These are phyloP conservation scores for Zasmidium citrigriseum DNA, from an alignment of 2,329 filamentous ascomycete species.

Conservation along the genomic window DNA sequence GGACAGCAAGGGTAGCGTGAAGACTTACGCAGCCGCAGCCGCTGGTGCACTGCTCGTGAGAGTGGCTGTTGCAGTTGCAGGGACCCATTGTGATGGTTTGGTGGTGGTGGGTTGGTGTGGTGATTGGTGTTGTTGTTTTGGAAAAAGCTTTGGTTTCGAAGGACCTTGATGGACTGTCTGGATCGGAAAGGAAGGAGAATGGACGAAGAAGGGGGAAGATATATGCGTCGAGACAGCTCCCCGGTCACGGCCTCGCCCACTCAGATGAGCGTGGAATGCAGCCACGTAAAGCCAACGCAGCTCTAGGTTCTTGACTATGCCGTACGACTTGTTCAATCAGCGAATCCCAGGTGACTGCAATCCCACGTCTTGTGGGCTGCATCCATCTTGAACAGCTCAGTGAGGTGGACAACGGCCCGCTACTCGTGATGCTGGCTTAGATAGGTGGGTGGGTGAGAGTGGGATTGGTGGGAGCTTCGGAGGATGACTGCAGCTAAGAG, in stretches of 20 bases:
- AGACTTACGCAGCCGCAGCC: slow-evolving; percentile 35
- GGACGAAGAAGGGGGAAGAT: slow-evolving; percentile 20
- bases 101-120: slow-evolving; percentile 7
- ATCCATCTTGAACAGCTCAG: slow-evolving; percentile 6
- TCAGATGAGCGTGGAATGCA: slow-evolving; percentile 12
- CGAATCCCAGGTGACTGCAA: slow-evolving; percentile 13
- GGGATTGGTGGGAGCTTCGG: slow-evolving; percentile 8
- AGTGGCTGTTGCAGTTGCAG: slow-evolving; percentile 29
- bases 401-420: slow-evolving; percentile 11
- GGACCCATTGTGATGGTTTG: slow-evolving; percentile 33
- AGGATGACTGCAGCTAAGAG: slow-evolving; percentile 6
- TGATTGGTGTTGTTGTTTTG: slow-evolving; percentile 13
- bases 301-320: slow-evolving; percentile 17
- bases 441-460: slow-evolving; percentile 4
- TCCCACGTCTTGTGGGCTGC: slow-evolving; percentile 25
- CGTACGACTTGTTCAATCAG: slow-evolving; percentile 13
- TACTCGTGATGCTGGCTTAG: slow-evolving; percentile 3
- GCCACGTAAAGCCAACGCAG: slow-evolving; percentile 22
- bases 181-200: slow-evolving; percentile 12
- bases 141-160: background rate
- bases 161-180: slow-evolving; percentile 24
- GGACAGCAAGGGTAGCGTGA: background rate
- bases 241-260: slow-evolving; percentile 12
- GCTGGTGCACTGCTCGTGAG: too few relatives aligned
- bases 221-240: slow-evolving; percentile 14